Conservation (phyloP, 768 basidiomycete genomes). For the Suillus hirtellus region DNA sequence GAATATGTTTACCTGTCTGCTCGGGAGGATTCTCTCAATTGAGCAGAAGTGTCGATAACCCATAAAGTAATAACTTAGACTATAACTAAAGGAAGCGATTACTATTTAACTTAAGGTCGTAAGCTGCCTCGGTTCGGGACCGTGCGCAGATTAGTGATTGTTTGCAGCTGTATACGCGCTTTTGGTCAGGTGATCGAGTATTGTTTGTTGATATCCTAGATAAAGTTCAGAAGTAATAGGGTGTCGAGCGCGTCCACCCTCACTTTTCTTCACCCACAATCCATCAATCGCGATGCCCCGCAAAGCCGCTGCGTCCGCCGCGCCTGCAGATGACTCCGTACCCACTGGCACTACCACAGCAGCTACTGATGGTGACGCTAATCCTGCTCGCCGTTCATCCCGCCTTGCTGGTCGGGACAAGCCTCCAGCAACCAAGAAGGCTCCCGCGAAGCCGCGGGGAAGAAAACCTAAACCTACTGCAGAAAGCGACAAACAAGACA, state of each 20-base stretch:
- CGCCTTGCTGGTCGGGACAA: slow-evolving; percentile 77
- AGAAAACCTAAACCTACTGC: slow-evolving; percentile 41
- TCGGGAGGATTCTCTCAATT: neutral
- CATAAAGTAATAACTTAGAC: neutral
- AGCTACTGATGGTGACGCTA: slow-evolving; percentile 28
- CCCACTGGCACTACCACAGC: neutral
- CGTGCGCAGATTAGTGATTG: slow-evolving; percentile 20
- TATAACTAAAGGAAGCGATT: neutral
- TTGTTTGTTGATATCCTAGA: slow-evolving; percentile 37
- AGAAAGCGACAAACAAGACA: slow-evolving; percentile 40
- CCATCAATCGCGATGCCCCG: slow-evolving; percentile 54
- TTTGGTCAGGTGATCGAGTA: slow-evolving; percentile 32
- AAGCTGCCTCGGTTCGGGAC: slow-evolving; percentile 9
- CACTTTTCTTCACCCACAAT: slow-evolving; percentile 17
- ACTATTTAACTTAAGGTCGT: neutral
- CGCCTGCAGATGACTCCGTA: slow-evolving; percentile 31
- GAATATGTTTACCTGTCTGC: neutral
- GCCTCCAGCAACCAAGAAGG: slow-evolving; percentile 54
- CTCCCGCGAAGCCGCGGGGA: slow-evolving; percentile 60
- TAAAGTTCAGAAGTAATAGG: slow-evolving; percentile 34
- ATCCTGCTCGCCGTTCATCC: slow-evolving; percentile 67
- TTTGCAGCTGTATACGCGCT: slow-evolving; percentile 36
- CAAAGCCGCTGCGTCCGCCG: slow-evolving; percentile 56
- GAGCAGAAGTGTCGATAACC: neutral
- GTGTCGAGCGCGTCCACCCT: slow-evolving; percentile 32